Evolutionary conservation across 176 grass and related monocot species (phyloP), one percentile per base, ranked within the genome.

Genomic region (Ampelocalamus luodianensis): DNA sequence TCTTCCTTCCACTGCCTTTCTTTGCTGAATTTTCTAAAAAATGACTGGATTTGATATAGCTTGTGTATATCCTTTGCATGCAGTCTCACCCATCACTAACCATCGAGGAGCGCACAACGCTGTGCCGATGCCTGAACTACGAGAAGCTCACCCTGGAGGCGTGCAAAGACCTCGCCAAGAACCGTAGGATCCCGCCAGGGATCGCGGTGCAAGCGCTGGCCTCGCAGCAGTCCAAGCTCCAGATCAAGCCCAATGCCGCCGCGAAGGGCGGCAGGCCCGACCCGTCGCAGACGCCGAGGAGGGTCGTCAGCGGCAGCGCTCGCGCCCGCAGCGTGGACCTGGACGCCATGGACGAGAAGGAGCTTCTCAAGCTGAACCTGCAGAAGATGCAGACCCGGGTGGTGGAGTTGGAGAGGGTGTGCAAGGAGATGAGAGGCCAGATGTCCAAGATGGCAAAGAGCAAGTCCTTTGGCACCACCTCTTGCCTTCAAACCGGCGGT

Each of bases 161-260:
- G 44, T 99, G 97, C 91, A 99, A 99, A 50, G 91, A 99, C 24
- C 87, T 99, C 5, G 93, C 97, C 14, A 96, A 89, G 90, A 96
- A 94, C 88, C 76, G 79, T 16, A 72, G 90, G 80, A 91, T 99
- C 60, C 97, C 93, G 0, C 92, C 93, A 5, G 84, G 85, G 24
- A 87, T 94, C 11, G 91, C 97, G 29, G 90, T 99, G 62, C 97
- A 99, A 55, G 93, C 93, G 9, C n/a, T 99, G 29, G 84, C 85
- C 4, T 92, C 88, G 45, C 93, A 99, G 81, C 90, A 88, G 61
- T 80, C 79, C 67, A 94, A 91, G 75, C 81, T 85, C 18, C 86
- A 86, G 16, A 78, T 92, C 67, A 90, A 86, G 0, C 44, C 65
- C 10, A 23, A 44, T 46, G 27, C 13, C 82, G 24, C 44, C 5